Base-by-base conservation (phyloP, 768 basidiomycete genomes). In the Hygrocybe punicea region DNA sequence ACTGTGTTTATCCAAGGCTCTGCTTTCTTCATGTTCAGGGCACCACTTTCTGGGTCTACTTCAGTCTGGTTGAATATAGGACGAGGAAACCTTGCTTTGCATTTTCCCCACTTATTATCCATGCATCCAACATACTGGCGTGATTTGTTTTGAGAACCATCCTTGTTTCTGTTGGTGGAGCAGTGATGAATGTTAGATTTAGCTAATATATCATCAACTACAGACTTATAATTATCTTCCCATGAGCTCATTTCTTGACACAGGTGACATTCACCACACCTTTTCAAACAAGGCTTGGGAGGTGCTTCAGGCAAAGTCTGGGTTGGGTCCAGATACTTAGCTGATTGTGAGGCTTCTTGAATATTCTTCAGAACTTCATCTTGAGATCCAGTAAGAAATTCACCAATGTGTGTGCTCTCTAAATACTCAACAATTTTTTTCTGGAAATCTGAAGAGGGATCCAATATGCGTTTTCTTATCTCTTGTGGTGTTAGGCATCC, bases 81-180 rank as follows among this genome's bases (percentile, higher is more conserved):
- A 17, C 72, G 36, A 2, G 76, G 76, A 67, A 76, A 76, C 0
- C 72, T 47, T 1, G 70, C 63, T 57, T 65, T 70, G 53, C 75
- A 76, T 17, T 51, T 64, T 14, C 64, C 62, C 52, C 62, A 63
- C 54, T 69, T 67, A 35, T 69, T 69, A 24, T 64, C 61, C 24
- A 35, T 4, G 34, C 73, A 73, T 3, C 65, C 64, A 37, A 37
- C 50, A 39, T 54, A 52, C 34, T 45, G 35, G 9, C 16, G 17
- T 25, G 47, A 60, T 52, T 62, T 58, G 44, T 54, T 60, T 25
- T 50, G 39, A 37, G 58, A 44, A 4, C 60, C 60, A 51, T 62
- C 53, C 54, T 66, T 58, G 23, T 61, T 65, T 17, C 50, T n/a
- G 9, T 55, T 47, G 11, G 33, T 29, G 19, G 34, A 39, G 55